Conservation (phyloP, 352 stramenopile species). For the Hyaloperonospora arabidopsidis region DNA sequence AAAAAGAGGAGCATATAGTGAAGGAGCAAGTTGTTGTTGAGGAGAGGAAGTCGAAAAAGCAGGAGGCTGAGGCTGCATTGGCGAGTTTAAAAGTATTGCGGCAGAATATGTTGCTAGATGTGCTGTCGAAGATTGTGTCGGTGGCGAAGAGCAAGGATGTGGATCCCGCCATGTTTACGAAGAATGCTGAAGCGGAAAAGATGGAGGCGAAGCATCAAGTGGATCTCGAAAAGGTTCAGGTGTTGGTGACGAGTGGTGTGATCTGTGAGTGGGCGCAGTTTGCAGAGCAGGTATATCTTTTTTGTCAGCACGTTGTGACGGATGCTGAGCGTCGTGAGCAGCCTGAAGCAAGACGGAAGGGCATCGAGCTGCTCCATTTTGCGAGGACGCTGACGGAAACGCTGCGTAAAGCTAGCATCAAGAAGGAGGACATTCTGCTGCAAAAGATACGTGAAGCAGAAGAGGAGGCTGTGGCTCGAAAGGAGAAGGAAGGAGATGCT, state of each 20-base stretch:
- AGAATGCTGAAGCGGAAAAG: not conserved
- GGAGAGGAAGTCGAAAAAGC: conserved; percentile 18
- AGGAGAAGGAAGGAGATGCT: conserved; percentile 12
- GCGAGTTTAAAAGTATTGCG: conserved; percentile 41
- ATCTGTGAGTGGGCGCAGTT: conserved; percentile 65
- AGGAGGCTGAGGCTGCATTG: conserved; percentile 36
- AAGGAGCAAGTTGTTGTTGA: conserved; percentile 2
- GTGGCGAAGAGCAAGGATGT: conserved; percentile 69
- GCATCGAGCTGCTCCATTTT: conserved; percentile 69
- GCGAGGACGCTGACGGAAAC: conserved; percentile 65
- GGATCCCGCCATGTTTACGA: conserved; percentile 49
- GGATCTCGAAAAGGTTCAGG: conserved; percentile 48
- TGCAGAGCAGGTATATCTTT: conserved; percentile 59
- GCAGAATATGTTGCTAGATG: conserved; percentile 68
- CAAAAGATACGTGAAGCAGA: conserved; percentile 30
- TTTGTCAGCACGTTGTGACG: conserved; percentile 66
- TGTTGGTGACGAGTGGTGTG: conserved; percentile 25
- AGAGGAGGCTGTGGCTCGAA: conserved; percentile 13
- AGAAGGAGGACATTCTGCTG: conserved; percentile 55
- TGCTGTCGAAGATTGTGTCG: conserved; percentile 74
- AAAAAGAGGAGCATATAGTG: conserved; percentile 6
- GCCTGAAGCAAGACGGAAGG: conserved; percentile 58
- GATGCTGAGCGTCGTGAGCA: conserved; percentile 43
- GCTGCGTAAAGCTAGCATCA: conserved; percentile 54
- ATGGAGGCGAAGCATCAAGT: conserved; percentile 20